Percentiles rank a stretch among this genome's conserved stretches.
phyloP scores from a whole-genome alignment of 345 rosid genomes.

The Gossypium australe region DNA sequence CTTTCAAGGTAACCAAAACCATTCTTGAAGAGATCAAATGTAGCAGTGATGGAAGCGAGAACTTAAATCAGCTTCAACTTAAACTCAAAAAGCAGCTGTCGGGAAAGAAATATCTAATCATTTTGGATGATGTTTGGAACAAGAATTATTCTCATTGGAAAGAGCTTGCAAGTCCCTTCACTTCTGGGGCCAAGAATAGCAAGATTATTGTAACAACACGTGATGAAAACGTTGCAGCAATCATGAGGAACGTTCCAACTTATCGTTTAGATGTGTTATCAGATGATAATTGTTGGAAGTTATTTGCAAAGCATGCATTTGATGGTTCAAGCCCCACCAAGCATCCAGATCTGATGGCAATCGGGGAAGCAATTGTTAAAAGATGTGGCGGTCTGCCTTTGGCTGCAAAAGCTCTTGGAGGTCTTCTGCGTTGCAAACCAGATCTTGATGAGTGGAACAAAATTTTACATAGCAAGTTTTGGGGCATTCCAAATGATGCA shows the following conservation, averaged over 20 bases:
- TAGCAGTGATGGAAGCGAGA: neutral
- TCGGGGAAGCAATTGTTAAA: slow-evolving; percentile 18
- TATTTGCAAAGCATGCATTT: slow-evolving; percentile 24
- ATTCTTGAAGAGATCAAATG: slow-evolving; percentile 19
- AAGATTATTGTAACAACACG: slow-evolving; percentile 26
- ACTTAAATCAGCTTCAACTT: slow-evolving; percentile 23
- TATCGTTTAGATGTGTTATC: slow-evolving; percentile 18
- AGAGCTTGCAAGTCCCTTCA: slow-evolving; percentile 15
- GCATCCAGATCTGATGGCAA: slow-evolving; percentile 5
- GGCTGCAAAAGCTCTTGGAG: slow-evolving; percentile 16
- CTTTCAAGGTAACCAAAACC: slow-evolving; percentile 15
- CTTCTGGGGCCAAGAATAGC: slow-evolving; percentile 17
- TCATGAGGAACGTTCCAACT: slow-evolving; percentile 14
- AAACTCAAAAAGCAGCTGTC: slow-evolving; percentile 13
- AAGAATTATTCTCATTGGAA: slow-evolving; percentile 22
- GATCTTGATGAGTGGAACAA: slow-evolving; percentile 13
- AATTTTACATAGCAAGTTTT: slow-evolving; percentile 11
- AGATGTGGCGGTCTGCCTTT: slow-evolving; percentile 24
- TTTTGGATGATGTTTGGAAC: slow-evolving; percentile 28
- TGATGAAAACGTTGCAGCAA: slow-evolving; percentile 17
- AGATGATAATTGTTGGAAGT: slow-evolving; percentile 19
- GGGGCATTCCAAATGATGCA: slow-evolving; percentile 12
- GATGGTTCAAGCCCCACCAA: neutral
- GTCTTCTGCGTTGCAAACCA: neutral
- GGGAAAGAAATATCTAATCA: slow-evolving; percentile 22